Base-by-base conservation (phyloP, 2,329 filamentous ascomycete genomes). In the Nothopassalora personata region DNA sequence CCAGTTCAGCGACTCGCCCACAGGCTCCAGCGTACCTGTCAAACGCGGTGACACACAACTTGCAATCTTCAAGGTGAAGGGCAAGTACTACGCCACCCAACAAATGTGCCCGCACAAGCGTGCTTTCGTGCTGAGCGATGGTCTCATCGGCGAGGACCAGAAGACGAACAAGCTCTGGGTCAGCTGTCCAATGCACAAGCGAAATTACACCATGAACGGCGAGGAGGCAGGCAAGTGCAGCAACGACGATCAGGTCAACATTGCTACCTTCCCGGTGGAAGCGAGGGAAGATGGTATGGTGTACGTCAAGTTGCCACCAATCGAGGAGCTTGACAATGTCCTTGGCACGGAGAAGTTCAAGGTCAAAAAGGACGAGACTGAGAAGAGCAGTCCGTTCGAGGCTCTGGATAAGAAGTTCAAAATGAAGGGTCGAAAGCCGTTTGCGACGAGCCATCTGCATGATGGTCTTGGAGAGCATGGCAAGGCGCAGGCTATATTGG, bases 41-140 rank as follows among this genome's bases (percentile, higher is more conserved):
- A 94, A 95, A 79, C 84, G 90, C 47, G 90, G 91, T 47, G 91
- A 96, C 73, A 96, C 91, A 0, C 91, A 96, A 74, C 82, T 96
- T 1, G 91, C 91, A 7, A 79, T 96, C 55, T 96, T 92, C 84
- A 89, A 91, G 68, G 83, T 96, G 62, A 83, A 84, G 56, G 91
- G 90, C 19, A 83, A 83, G 56, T 95, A 87, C 79, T 93, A 93
- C 73, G 89, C 89, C 59, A 89, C 88, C 13, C 91, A 96, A 76
- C 90, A 96, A 72, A 96, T 96, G 91, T 96, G 91, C 72, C 91
- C 91, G 9, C 91, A 96, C 77, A 94, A 93, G 76, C 87, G 91
- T 10, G 87, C 91, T 0, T 96, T 96, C 69, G 87, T 92, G n/a
- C 83, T 96, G 28, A 88, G 88, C 0, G 92, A 96, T 71, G 90